Evolutionary conservation across 2,329 filamentous ascomycete genomes (phyloP), one percentile per base, ranked within the genome.

Genomic region (Fusarium chuoi): DNA sequence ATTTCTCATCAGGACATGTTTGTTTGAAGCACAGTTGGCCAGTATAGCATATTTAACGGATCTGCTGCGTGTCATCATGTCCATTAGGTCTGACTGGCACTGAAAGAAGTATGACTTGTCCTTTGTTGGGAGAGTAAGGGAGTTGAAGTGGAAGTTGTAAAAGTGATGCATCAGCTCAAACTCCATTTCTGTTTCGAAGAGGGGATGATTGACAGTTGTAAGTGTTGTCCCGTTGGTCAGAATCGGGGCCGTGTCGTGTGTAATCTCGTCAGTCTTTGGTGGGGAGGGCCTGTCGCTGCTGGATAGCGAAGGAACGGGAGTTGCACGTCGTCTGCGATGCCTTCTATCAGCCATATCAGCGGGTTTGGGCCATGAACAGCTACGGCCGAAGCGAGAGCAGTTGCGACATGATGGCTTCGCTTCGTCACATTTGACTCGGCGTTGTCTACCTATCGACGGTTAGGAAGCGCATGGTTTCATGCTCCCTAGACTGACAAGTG

Each of bases 271-370:
- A 18, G n/a, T 24, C n/a, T 44, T 13, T 5, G n/a, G 11, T 6
- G 17, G n/a, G 4, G 42, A 26, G 7, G 2, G 24, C 7, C 17
- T 5, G 5, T 42, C 22, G 1, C 22, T 42, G 6, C 1, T 9
- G 22, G 22, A 6, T 10, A 22, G 6, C 2, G 8, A 42, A 15
- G 39, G 22, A n/a, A 3, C 22, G 13, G 14, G 42, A 26, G 17
- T 18, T 12, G 17, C 11, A 45, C n/a, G 42, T 20, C 42, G 42
- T 26, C n/a, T 11, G 2, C 42, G 42, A 45, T 45, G 42, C n/a
- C 42, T 45, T 18, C n/a, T 45, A 9, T 45, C 42, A 26, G 42
- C 17, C n/a, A 45, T 45, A 18, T 26, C n/a, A 1, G 42, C 0
- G n/a, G 11, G 0, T 0, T 18, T 45, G 7, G 42, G 42, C 42